Base-by-base conservation (phyloP, 2,329 filamentous ascomycete genomes). In the Fusarium palustre region DNA sequence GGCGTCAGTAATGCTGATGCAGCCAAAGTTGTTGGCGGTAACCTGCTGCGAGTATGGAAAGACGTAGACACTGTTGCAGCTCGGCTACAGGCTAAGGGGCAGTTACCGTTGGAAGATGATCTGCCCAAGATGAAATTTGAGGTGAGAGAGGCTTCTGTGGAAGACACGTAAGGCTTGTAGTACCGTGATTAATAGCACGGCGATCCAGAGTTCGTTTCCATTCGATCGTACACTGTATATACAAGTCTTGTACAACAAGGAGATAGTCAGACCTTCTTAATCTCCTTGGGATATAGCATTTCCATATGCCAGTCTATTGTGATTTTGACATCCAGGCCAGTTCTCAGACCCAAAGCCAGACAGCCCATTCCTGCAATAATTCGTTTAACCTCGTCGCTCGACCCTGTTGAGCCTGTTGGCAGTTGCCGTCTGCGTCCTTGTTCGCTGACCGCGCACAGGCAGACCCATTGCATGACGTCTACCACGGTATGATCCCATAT, bases 401-500 rank as follows among this genome's bases (percentile, higher is more conserved):
- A 90, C 75, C 68, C 77, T 81, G 79, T 92, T 92, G 77, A 91
- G 80, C 77, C 86, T 90, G 78, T 83, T 86, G 47, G 88, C 84
- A 28, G 84, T 90, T 68, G 81, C 77, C 69, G 85, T 90, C 80
- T 91, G 95, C 77, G 84, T 92, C 78, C 92, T 90, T 63, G 96
- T 98, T 74, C 87, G 88, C 82, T 99, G 96, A 73, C 96, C 96
- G 72, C 96, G 88, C 55, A 96, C 95, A 6, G 96, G 96, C 82
- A 98, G 81, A 64, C 91, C 89, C 91, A 98, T 94, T 59, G 95
- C 95, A 84, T 99, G 96, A 71, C 96, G 85, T 79, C 92, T 90
- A 70, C 96, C 96, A 55, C 96, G 86, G 78, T 97, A 97, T 6
- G 91, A 90, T 50, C 94, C 94, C 84, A 97, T 97, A 75, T 97